These are phyloP conservation scores for Jamesozyma piceae DNA, from an alignment of 805 yeast species.

Conservation along the genomic window DNA sequence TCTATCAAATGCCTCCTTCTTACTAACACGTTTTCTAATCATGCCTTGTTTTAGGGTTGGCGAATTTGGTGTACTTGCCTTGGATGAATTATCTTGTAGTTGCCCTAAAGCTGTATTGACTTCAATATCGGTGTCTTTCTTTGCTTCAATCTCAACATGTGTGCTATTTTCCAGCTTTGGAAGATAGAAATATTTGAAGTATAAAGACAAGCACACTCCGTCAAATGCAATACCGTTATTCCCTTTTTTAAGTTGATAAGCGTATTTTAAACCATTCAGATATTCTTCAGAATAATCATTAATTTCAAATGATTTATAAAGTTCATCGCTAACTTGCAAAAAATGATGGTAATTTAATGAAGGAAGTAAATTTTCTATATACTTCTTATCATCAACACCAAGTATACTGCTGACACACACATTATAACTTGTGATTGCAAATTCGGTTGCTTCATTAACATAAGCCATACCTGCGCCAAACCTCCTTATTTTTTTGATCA, in stretches of 20 bases:
- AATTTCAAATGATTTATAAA: conserved; percentile 13
- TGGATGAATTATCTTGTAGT: background rate
- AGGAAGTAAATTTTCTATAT: conserved; percentile 21
- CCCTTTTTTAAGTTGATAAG: conserved; percentile 26
- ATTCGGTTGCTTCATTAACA: conserved; percentile 23
- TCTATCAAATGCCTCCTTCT: conserved; percentile 28
- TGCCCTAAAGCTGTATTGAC: background rate
- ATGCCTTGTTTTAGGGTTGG: conserved; percentile 8
- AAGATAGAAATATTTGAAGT: conserved; percentile 23
- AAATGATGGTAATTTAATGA: conserved; percentile 21
- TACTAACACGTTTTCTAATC: conserved; percentile 26
- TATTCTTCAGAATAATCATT: conserved; percentile 13
- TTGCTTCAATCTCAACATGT: background rate
- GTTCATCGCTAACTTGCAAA: conserved; percentile 14
- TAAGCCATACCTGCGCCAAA: conserved; percentile 66
- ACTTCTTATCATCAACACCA: conserved; percentile 21
- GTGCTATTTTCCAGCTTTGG: conserved; percentile 10
- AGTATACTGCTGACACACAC: conserved; percentile 13
- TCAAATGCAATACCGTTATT: conserved; percentile 28
- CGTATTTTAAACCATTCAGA: conserved; percentile 18
- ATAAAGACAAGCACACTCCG: conserved; percentile 23
- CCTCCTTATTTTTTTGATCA: conserved; percentile 68
- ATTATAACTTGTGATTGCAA: conserved; percentile 18
- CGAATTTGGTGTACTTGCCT: background rate
- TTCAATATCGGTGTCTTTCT: background rate